These are phyloP conservation scores for Pleurotus ostreatus DNA, from an alignment of 768 basidiomycete genomes.

Conservation along the genomic window DNA sequence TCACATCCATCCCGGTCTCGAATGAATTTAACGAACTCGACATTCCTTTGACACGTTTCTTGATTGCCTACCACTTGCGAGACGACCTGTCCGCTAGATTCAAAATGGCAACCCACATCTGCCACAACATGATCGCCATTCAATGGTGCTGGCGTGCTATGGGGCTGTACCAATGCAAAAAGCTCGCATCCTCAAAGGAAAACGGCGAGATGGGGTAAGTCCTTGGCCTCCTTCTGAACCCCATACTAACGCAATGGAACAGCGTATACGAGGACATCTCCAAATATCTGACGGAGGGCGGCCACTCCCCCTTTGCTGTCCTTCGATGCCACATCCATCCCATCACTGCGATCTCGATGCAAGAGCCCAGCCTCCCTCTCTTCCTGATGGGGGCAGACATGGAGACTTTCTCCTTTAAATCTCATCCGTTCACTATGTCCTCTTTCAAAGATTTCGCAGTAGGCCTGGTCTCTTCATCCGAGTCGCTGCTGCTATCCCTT, in stretches of 20 bases:
- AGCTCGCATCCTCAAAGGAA: neutral
- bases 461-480: too few relatives aligned
- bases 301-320: neutral
- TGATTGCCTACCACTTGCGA: constrained; percentile 1
- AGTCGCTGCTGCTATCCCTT: too few relatives aligned
- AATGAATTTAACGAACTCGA: neutral
- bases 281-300: neutral
- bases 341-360: constrained; percentile 1
- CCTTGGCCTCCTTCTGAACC: neutral
- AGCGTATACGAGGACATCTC: neutral
- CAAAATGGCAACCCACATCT: neutral
- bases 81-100: constrained; percentile 2
- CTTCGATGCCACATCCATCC: neutral
- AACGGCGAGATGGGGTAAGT: neutral
- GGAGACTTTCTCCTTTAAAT: too few relatives aligned
- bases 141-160: constrained; percentile 7
- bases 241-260: neutral
- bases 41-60: neutral
- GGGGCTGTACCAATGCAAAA: neutral
- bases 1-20: neutral
- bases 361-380: constrained; percentile 5
- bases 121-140: neutral
- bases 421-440: too few relatives aligned
- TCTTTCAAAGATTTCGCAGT: too few relatives aligned
- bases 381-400: too few relatives aligned